These are phyloP conservation scores for Erucastrum elatum DNA, from an alignment of 345 rosid species.

Conservation along the genomic window DNA sequence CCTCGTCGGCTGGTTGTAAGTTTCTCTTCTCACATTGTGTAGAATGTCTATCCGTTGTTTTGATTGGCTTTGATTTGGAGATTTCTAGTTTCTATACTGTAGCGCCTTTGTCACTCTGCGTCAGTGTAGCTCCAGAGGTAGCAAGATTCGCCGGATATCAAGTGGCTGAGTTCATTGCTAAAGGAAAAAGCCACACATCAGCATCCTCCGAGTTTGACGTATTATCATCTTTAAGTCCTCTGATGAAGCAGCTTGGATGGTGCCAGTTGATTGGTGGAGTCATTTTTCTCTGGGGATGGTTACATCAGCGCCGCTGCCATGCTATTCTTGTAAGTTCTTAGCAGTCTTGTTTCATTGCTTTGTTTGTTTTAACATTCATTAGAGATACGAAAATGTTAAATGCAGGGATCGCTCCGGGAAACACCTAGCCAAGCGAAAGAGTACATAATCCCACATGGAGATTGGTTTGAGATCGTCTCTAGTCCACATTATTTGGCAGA, in stretches of 20 bases:
- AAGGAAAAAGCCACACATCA: conserved; percentile 45
- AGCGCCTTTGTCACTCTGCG: conserved; percentile 68
- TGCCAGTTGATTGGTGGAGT: conserved; percentile 58
- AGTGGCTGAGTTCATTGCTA: conserved; percentile 47
- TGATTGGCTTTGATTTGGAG: background rate
- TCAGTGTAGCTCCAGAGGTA: conserved; percentile 44
- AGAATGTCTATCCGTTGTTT: background rate
- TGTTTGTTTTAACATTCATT: background rate
- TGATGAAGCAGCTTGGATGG: conserved; percentile 61
- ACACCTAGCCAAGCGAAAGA: conserved; percentile 37
- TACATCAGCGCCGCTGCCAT: conserved; percentile 68
- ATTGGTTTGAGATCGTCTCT: conserved; percentile 82
- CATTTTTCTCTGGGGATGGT: conserved; percentile 73
- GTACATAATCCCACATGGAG: conserved; percentile 64
- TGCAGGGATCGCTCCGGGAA: conserved; percentile 61
- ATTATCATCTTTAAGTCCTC: conserved; percentile 43
- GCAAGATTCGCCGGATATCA: conserved; percentile 43
- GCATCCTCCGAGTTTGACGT: conserved; percentile 38
- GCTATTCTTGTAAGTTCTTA: conserved; percentile 54
- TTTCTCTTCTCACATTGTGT: conserved; percentile 6
- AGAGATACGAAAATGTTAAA: background rate
- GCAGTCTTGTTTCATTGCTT: background rate
- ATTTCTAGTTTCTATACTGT: conserved; percentile 54
- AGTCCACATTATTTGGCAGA: conserved; percentile 79
- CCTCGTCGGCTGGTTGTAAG: conserved; percentile 69